A percentile compares a stretch with the other conserved stretches of the same genome.
Conservation (phyloP, 139 green algal genomes). For the Chloropicon primus region DNA sequence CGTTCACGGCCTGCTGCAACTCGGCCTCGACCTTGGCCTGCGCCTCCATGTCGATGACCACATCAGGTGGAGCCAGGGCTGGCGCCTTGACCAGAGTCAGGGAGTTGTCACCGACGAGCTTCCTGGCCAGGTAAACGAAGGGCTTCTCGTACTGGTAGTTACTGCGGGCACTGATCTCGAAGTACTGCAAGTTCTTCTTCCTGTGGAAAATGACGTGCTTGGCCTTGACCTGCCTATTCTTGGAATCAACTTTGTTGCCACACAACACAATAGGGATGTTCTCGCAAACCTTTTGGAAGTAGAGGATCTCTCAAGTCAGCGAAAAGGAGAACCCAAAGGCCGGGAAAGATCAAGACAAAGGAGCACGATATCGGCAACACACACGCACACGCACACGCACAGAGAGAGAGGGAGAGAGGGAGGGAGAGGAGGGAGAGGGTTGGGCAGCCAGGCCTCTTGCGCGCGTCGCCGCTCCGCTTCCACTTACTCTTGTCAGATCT, state of each 20-base stretch:
- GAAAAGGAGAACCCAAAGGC: too few species aligned
- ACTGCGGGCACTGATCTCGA: conserved; percentile 97
- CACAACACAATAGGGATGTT: conserved; percentile 99
- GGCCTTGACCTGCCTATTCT: conserved; percentile 99
- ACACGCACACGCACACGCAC: too few species aligned
- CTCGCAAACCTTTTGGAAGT: conserved; percentile 74
- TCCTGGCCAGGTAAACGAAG: conserved; percentile 97
- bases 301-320: too few species aligned
- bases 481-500: conserved; percentile 88
- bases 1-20: conserved; percentile 44
- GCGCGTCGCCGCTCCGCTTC: too few species aligned
- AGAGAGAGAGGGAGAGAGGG: too few species aligned
- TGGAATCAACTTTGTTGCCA: conserved; percentile 99
- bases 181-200: conserved; percentile 99
- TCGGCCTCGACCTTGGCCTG: conserved; percentile 70
- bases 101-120: conserved; percentile 85
- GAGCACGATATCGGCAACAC: too few species aligned
- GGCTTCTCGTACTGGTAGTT: conserved; percentile 99
- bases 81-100: conserved; percentile 86
- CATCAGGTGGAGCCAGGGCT: conserved; percentile 88
- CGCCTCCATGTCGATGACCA: conserved; percentile 77
- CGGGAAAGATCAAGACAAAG: too few species aligned
- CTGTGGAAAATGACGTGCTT: conserved; percentile 91
- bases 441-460: too few species aligned
- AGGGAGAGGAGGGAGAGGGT: too few species aligned